These are phyloP conservation scores for Sarocladiaceae sp. DNA, from an alignment of 2,329 filamentous ascomycete species.

Conservation along the genomic window DNA sequence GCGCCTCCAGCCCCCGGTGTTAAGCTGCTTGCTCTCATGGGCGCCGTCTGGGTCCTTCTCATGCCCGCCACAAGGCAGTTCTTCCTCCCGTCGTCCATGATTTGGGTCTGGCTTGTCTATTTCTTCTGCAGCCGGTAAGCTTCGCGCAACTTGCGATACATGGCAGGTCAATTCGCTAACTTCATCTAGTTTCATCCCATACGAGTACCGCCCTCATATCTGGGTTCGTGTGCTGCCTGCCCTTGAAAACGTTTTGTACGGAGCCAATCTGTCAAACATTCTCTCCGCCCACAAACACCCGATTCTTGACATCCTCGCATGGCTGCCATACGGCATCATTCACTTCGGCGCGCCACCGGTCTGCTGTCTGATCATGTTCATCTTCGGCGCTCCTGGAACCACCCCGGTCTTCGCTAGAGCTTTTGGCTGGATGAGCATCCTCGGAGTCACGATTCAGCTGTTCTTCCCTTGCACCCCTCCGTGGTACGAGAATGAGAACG, in stretches of 20 bases:
- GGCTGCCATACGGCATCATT: slow-evolving; percentile 86
- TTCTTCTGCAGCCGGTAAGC: slow-evolving; percentile 91
- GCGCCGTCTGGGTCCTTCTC: slow-evolving; percentile 63
- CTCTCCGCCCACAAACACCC: slow-evolving; percentile 83
- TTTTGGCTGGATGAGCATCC: slow-evolving; percentile 89
- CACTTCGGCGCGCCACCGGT: slow-evolving; percentile 85
- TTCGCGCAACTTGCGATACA: background rate
- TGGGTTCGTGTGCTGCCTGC: slow-evolving; percentile 93
- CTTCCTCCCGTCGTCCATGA: slow-evolving; percentile 78
- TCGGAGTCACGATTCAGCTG: slow-evolving; percentile 81
- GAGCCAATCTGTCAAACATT: slow-evolving; percentile 92
- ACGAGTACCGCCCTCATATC: slow-evolving; percentile 83
- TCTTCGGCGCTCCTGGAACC: slow-evolving; percentile 82
- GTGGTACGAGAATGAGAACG: slow-evolving; percentile 94
- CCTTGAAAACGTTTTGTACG: slow-evolving; percentile 93
- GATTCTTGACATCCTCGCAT: slow-evolving; percentile 79
- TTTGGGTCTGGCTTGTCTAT: slow-evolving; percentile 81
- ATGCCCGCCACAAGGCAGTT: slow-evolving; percentile 86
- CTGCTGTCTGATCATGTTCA: slow-evolving; percentile 72
- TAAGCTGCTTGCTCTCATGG: slow-evolving; percentile 66
- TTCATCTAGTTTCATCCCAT: slow-evolving; percentile 69
- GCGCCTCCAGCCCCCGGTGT: slow-evolving; percentile 73
- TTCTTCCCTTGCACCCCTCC: slow-evolving; percentile 90
- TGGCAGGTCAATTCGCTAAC: slow-evolving; percentile 4
- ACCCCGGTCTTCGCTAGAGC: slow-evolving; percentile 77